These are phyloP conservation scores for Aspergillus sp. DNA, from an alignment of 2,329 filamentous ascomycete species.

Conservation along the genomic window DNA sequence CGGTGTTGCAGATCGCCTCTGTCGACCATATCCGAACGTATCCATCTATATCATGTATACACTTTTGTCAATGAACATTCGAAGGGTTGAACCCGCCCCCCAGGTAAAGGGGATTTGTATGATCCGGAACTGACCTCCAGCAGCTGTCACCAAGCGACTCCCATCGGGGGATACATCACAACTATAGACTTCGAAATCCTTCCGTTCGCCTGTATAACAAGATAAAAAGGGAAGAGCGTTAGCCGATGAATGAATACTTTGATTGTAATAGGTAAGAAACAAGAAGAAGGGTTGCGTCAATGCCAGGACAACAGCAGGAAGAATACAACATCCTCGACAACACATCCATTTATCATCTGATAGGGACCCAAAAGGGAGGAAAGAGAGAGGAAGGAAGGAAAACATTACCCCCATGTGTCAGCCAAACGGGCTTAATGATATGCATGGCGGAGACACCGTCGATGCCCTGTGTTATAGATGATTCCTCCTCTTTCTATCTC, in stretches of 20 bases:
- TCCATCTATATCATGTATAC: conserved; percentile 63
- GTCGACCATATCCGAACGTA: conserved; percentile 98
- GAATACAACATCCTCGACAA: background rate
- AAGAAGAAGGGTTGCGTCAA: background rate
- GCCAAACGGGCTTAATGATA: conserved; percentile 93
- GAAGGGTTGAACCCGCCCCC: no score
- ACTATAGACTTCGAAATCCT: conserved; percentile 98
- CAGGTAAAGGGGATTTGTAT: no score
- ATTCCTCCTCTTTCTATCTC: conserved; percentile 4
- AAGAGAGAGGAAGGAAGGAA: background rate
- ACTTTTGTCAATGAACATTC: conserved; percentile 5
- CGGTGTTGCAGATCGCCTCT: conserved; percentile 83
- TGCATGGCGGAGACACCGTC: conserved; percentile 58
- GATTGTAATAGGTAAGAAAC: background rate
- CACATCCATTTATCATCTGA: background rate
- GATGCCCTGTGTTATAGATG: background rate
- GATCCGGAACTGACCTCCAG: conserved; percentile 66
- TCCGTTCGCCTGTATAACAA: conserved; percentile 73
- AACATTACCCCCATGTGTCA: conserved; percentile 78
- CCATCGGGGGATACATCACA: conserved; percentile 97
- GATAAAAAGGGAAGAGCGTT: conserved; percentile 11
- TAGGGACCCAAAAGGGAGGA: conserved; percentile 3
- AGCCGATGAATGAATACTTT: conserved; percentile 11
- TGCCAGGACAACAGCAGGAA: conserved; percentile 1
- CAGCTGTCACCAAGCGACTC: conserved; percentile 85